Base-by-base conservation (phyloP, 1,139 yeast genomes). In the Protomyces inundatus region DNA sequence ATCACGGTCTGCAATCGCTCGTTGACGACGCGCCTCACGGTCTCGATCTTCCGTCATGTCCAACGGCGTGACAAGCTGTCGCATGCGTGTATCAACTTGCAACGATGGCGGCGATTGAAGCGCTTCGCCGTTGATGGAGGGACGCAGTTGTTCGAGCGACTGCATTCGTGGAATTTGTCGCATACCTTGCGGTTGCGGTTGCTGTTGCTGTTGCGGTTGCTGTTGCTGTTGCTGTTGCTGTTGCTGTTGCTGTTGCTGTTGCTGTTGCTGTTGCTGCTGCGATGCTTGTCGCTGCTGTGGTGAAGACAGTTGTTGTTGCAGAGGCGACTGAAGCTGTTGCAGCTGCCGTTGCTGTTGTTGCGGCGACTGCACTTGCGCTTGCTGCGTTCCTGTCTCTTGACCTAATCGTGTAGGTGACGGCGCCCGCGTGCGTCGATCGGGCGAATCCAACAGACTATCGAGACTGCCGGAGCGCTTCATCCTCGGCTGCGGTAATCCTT, bases 401-500 rank as follows among this genome's bases (percentile, higher is more conserved):
- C 4, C 16, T 2, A n/a, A 30, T 6, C 23, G 30, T 30, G 23
- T 16, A 23, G 23, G 23, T 23, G 23, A 23, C 23, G 23, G 23
- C 23, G 23, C 23, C 23, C 23, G 23, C 23, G 23, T 23, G 23
- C 23, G 23, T 23, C 23, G 23, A 23, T 23, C 23, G 23, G 23
- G 23, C 2, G 23, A 23, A 23, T 55, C 60, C 60, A 55, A 33
- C 56, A 58, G 33, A 45, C 62, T 58, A 16, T 62, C 60, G 12
- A 50, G 16, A 7, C 54, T 50, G 10, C 50, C 61, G 1, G 62
- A 45, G 5, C 63, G 55, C 36, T 51, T 40, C 45, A 55, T 51
- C 6, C 37, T 14, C 32, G 51, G 54, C 34, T 57, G 56, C 32
- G 54, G 30, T 36, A 42, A n/a, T 23, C 23, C 23, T 23, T 23